Conservation (phyloP, 2,329 filamentous ascomycete genomes). For the Lasiodiplodia theobromae region DNA sequence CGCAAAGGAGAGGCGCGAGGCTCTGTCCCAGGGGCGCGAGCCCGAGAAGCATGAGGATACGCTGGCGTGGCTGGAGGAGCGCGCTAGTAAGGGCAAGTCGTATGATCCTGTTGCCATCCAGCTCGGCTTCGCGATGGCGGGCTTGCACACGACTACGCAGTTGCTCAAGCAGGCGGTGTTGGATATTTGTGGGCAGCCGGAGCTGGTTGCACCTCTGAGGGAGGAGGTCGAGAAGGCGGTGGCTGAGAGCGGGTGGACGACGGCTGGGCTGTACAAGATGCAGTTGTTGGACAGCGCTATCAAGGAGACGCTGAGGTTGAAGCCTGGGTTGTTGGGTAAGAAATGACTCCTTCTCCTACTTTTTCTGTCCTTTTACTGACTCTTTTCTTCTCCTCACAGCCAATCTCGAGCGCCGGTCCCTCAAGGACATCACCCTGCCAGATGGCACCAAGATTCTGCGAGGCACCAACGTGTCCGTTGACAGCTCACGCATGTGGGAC, state of each 20-base stretch:
- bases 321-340: slow-evolving; percentile 34
- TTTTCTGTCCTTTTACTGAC: neutral
- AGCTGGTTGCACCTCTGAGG: slow-evolving; percentile 38
- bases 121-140: slow-evolving; percentile 32
- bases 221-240: slow-evolving; percentile 39
- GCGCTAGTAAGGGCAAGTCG: slow-evolving; percentile 35
- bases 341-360: neutral
- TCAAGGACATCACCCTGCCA: slow-evolving; percentile 31
- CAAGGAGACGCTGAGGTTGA: slow-evolving; percentile 43
- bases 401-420: slow-evolving; percentile 29
- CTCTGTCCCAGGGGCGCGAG: neutral
- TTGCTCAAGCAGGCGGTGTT: slow-evolving; percentile 36
- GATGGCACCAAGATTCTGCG: slow-evolving; percentile 32
- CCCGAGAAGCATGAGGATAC: slow-evolving; percentile 3
- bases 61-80: neutral
- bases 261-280: slow-evolving; percentile 39
- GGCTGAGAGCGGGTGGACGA: slow-evolving; percentile 38
- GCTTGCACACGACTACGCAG: slow-evolving; percentile 37
- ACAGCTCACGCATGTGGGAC: slow-evolving; percentile 28
- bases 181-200: slow-evolving; percentile 37
- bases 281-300: slow-evolving; percentile 44
- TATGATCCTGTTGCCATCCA: slow-evolving; percentile 31
- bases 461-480: slow-evolving; percentile 31
- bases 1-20: neutral
- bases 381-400: slow-evolving; percentile 28